Evolutionary conservation across 1,284 basidiomycete species (phyloP).

Genomic region (Golubevia sp.): DNA sequence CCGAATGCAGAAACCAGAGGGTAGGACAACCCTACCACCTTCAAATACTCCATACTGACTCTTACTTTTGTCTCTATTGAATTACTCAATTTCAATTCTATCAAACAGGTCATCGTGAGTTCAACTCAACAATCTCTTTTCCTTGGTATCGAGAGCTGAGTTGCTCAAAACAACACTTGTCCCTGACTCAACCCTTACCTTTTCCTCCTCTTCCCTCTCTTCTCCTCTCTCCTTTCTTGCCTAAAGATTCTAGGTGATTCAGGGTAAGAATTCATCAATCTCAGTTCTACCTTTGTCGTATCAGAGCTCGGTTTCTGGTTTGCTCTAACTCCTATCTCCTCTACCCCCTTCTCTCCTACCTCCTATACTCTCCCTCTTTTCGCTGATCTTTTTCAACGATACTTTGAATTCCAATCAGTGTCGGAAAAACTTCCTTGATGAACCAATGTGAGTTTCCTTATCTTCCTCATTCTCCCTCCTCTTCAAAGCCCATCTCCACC

Average conservation of each 20-base stretch:
- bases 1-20: too few species aligned
- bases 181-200: not conserved
- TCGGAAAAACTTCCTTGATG: constrained; percentile 99
- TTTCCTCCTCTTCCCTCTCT: constrained; percentile 7
- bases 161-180: too few species aligned
- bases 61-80: not conserved
- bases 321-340: not conserved
- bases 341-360: constrained; percentile 1
- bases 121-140: not conserved
- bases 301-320: not conserved
- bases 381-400: not conserved
- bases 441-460: constrained; percentile 74
- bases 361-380: not conserved
- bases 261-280: constrained; percentile 19
- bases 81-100: not conserved
- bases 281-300: not conserved
- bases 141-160: not conserved
- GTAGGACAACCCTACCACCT: too few species aligned
- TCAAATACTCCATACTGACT: too few species aligned
- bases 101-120: constrained; percentile 52
- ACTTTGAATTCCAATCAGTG: constrained; percentile 67
- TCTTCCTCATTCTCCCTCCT: not conserved
- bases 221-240: not conserved
- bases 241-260: constrained; percentile 51
- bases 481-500: too few species aligned